phyloP scores from a whole-genome alignment of 2,329 filamentous ascomycete genomes.

The Diatrype stigma region DNA sequence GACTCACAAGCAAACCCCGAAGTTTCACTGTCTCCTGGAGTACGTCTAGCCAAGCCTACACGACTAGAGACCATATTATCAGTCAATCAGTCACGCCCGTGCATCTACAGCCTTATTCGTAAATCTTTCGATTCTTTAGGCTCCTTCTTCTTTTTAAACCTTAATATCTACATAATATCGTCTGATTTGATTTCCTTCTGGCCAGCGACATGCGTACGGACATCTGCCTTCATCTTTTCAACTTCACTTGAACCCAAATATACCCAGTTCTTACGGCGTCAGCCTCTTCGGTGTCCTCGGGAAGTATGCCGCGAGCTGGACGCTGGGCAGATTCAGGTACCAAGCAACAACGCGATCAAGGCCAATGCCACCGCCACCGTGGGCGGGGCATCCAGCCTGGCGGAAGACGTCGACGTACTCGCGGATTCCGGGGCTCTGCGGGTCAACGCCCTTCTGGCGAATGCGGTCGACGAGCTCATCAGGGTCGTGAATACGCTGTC shows the following conservation, averaged over 20 bases:
- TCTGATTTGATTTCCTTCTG: background rate
- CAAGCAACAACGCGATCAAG: conserved; percentile 78
- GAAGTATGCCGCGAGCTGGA: conserved; percentile 55
- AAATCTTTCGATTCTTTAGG: no score
- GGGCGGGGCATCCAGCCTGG: conserved; percentile 80
- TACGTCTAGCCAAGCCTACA: no score
- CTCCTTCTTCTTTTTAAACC: no score
- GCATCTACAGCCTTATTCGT: no score
- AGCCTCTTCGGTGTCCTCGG: conserved; percentile 58
- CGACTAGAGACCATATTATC: no score
- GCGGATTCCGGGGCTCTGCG: conserved; percentile 69
- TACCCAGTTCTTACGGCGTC: conserved; percentile 36
- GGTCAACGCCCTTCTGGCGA: conserved; percentile 75
- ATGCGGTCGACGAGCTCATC: conserved; percentile 73
- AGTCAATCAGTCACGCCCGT: no score
- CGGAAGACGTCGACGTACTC: conserved; percentile 83
- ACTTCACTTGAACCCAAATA: no score
- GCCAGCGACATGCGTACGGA: no score
- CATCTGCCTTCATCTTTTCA: no score
- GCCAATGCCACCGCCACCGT: conserved; percentile 85
- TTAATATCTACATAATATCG: no score
- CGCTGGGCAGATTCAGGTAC: conserved; percentile 55
- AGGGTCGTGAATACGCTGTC: conserved; percentile 84
- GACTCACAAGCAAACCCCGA: no score
- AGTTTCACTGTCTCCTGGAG: no score